Evolutionary conservation across 257 asterid species (phyloP).

Genomic region (Thymus quinquecostatus): DNA sequence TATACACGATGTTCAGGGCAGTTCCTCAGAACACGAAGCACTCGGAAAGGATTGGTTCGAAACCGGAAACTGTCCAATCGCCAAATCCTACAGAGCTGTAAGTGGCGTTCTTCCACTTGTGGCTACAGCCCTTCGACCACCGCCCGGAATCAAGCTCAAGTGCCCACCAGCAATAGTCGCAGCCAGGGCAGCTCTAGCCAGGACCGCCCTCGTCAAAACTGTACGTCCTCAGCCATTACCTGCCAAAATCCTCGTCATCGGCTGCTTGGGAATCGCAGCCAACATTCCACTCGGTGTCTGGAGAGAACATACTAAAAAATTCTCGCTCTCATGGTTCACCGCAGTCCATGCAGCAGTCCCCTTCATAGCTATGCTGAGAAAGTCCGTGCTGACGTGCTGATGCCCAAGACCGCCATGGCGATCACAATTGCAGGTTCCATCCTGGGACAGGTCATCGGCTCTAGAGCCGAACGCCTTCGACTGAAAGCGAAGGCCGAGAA

Average conservation of each 20-base stretch:
- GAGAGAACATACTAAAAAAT: constrained; percentile 78
- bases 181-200: constrained; percentile 86
- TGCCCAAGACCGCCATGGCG: constrained; percentile 93
- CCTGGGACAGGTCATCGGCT: constrained; percentile 78
- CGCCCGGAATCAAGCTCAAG: constrained; percentile 65
- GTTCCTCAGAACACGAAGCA: constrained; percentile 68
- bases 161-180: constrained; percentile 83
- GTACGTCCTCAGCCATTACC: constrained; percentile 81
- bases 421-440: constrained; percentile 75
- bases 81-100: constrained; percentile 78
- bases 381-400: constrained; percentile 67
- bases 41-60: constrained; percentile 76
- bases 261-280: constrained; percentile 72
- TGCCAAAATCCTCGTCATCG: constrained; percentile 69
- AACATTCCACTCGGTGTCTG: constrained; percentile 80
- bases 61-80: constrained; percentile 77
- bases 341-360: constrained; percentile 95
- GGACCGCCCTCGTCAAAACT: constrained; percentile 69
- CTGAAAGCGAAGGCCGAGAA: constrained; percentile 54
- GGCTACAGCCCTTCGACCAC: constrained; percentile 66
- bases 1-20: constrained; percentile 43
- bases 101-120: constrained; percentile 69
- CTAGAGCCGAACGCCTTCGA: constrained; percentile 78
- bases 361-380: constrained; percentile 86
- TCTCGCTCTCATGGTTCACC: constrained; percentile 70